Base-by-base conservation (phyloP, 192 early-diverging fungal genomes). In the Backusella psychrophila region DNA sequence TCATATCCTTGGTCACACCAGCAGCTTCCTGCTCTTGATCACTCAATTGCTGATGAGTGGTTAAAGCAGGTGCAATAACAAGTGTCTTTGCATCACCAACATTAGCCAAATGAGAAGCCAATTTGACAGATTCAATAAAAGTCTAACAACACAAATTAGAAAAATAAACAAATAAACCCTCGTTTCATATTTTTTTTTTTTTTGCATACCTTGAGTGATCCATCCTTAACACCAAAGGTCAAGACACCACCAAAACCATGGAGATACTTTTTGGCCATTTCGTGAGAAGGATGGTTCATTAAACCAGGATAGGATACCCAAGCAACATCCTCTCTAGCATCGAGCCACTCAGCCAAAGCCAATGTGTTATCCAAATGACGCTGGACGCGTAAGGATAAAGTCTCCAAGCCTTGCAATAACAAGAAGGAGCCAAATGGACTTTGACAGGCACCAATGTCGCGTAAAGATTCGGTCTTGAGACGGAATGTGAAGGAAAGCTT, bases 221-320 rank as follows among this genome's bases (percentile, higher is more conserved):
- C 89, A 49, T 49, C 19, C 74, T 86, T 87, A 73, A 93, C 72
- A 34, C 90, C 93, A 87, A 93, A 95, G 49, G 90, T 90, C 49
- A 98, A 80, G 4, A 96, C 94, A 80, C 92, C 94, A 63, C 96
- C 96, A 82, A 94, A 98, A 69, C 94, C 94, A 63, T 75, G 79
- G 19, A 98, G 86, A 81, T 97, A 96, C 83, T 94, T 91, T 80
- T 93, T 91, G 34, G 96, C 96, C 36, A 90, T 85, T 23, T 81
- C 80, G 79, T 98, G 94, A 66, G 88, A 91, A 14, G 91, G 88
- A 85, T 97, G 96, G 9, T 80, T 81, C 53, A 90, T 85, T 17
- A 98, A 85, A 46, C 96, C 96, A 29, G 96, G 94, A 82, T 97
- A 96, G 0, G 90, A 92, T 31, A 97, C 95, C 94, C 95, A 98